Percentiles rank a stretch among this genome's conserved stretches.
phyloP scores from a whole-genome alignment of 805 yeast genomes.

The Lipomyces sp. region DNA sequence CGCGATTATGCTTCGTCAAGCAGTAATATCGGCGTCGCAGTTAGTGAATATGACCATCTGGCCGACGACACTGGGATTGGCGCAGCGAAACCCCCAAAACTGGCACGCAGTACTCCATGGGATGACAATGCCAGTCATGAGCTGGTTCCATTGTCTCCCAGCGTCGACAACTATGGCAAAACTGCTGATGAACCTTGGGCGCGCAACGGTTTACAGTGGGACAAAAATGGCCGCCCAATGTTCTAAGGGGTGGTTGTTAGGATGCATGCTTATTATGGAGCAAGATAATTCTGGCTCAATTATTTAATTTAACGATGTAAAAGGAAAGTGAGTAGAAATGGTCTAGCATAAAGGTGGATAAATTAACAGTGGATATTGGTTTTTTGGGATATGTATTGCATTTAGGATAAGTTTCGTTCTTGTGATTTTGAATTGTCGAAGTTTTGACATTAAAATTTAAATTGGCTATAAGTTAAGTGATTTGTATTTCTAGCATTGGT shows the following conservation, averaged over 20 bases:
- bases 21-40: constrained; percentile 25
- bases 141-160: constrained; percentile 12
- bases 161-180: background rate
- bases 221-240: constrained; percentile 26
- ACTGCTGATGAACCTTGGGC: constrained; percentile 4
- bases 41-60: constrained; percentile 26
- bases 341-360: background rate
- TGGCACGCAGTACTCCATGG: constrained; percentile 19
- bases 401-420: background rate
- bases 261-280: background rate
- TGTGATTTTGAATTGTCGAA: background rate
- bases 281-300: background rate
- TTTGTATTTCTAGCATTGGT: background rate
- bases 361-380: too few relatives aligned
- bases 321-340: background rate
- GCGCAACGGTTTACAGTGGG: constrained; percentile 16
- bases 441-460: background rate
- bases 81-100: background rate
- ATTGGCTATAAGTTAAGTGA: background rate
- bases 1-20: background rate
- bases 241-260: constrained; percentile 3
- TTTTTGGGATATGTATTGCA: background rate
- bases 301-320: background rate
- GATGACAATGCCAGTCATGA: constrained; percentile 10
- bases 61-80: background rate